Percentiles rank a stretch among this genome's conserved stretches.
phyloP scores from a whole-genome alignment of 441 rosid species.

The Erysimum pusillum region DNA sequence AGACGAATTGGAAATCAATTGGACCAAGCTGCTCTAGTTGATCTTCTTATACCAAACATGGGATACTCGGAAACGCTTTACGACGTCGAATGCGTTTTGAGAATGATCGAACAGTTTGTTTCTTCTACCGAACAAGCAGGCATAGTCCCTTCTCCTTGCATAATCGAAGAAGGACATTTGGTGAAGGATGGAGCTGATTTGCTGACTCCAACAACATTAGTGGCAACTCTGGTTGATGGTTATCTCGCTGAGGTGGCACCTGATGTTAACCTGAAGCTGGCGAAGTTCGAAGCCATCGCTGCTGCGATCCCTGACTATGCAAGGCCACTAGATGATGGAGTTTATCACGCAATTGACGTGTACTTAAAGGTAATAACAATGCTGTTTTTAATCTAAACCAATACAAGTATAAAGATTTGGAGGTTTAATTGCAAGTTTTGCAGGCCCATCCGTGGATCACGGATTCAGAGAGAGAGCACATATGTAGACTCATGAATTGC shows the following conservation, averaged over 20 bases:
- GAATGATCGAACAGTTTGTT: conserved; percentile 70
- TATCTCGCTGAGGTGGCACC: conserved; percentile 74
- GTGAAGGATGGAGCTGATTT: conserved; percentile 48
- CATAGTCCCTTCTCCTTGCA: conserved; percentile 49
- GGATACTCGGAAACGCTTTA: conserved; percentile 70
- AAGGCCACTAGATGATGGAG: conserved; percentile 71
- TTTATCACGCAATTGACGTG: conserved; percentile 71
- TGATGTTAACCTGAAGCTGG: conserved; percentile 67
- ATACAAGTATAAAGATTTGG: not conserved
- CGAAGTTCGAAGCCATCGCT: conserved; percentile 70
- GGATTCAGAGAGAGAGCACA: conserved; percentile 70
- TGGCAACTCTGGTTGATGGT: conserved; percentile 66
- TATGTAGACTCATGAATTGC: conserved; percentile 74
- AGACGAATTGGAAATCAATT: conserved; percentile 60
- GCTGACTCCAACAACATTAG: conserved; percentile 58
- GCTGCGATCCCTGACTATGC: conserved; percentile 73
- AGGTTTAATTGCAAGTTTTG: conserved; percentile 3
- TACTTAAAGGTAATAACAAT: conserved; percentile 62
- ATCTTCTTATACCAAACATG: conserved; percentile 70
- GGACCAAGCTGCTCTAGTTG: conserved; percentile 69
- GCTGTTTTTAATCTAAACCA: not conserved
- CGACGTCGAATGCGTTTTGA: conserved; percentile 64
- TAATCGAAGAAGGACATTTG: conserved; percentile 53
- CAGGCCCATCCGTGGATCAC: conserved; percentile 78
- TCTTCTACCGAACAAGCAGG: conserved; percentile 48